Base-by-base conservation (phyloP, 306 rosid genomes). In the Geum urbanum region DNA sequence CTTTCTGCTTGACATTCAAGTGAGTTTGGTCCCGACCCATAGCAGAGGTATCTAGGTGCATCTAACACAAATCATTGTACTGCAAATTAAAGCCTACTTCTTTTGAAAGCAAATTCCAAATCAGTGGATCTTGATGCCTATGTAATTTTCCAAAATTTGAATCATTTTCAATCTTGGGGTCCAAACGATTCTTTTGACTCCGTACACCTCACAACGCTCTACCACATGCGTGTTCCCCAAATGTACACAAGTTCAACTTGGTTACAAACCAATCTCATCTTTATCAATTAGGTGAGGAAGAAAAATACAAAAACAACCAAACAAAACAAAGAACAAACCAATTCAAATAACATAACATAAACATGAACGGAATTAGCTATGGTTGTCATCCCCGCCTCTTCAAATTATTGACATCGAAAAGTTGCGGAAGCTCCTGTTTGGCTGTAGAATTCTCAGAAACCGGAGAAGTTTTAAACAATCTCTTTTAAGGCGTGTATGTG, bases 171-270 rank as follows among this genome's bases (percentile, higher is more conserved):
- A 32, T 32, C 3, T 32, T 32, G 37, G 18, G 49, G 67, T 41
- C 67, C 50, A 62, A 62, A 62, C n/a, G 19, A 35, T 62, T 32
- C 67, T 32, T n/a, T 60, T 32, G 63, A 15, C 46, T 41, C 16
- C n/a, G 35, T 62, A 62, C 35, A 48, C 67, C 27, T 40, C 24
- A n/a, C 67, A n/a, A 62, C 32, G 67, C 67, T 40, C 67, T 11
- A 2, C 67, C 49, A 62, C 67, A 40, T 61, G 67, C 15, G 67
- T 78, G 80, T 77, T 72, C 79, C 84, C 74, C 35, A 54, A 76
- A 68, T 77, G 79, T 55, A 43, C 16, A 68, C 81, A 76, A 76
- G 37, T 64, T 73, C 46, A 24, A 62, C 76, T 57, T 63, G 47
- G 32, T 59, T 77, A 64, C 81, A 63, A 80, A 74, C 5, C 9